phyloP scores from a whole-genome alignment of 1,139 yeast species.

The Tardiomyces digboiensis region DNA sequence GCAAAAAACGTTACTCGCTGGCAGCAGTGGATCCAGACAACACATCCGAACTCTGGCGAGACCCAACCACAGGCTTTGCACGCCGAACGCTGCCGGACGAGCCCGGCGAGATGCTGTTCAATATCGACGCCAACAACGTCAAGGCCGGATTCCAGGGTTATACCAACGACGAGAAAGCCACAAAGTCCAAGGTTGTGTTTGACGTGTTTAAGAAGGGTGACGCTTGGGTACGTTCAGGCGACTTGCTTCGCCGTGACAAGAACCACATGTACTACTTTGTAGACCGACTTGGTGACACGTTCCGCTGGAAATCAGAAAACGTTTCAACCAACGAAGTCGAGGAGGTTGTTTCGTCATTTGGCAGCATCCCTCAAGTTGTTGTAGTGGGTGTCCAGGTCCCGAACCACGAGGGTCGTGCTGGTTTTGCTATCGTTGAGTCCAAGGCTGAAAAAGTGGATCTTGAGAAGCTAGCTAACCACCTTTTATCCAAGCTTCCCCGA shows the following conservation, averaged over 20 bases:
- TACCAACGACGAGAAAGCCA: slow-evolving; percentile 69
- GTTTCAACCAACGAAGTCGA: slow-evolving; percentile 94
- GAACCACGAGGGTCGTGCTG: slow-evolving; percentile 91
- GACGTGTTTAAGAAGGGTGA: slow-evolving; percentile 82
- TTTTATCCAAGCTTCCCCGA: slow-evolving; percentile 52
- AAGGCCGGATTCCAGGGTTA: slow-evolving; percentile 77
- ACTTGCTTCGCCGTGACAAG: slow-evolving; percentile 59
- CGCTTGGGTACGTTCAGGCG: slow-evolving; percentile 89
- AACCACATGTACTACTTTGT: slow-evolving; percentile 74
- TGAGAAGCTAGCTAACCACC: slow-evolving; percentile 25
- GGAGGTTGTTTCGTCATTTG: slow-evolving; percentile 42
- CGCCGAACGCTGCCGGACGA: slow-evolving; percentile 42
- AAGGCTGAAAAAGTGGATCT: slow-evolving; percentile 17
- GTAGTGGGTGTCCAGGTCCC: slow-evolving; percentile 89
- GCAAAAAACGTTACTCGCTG: slow-evolving; percentile 21
- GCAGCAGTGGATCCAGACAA: slow-evolving; percentile 79
- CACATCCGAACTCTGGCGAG: slow-evolving; percentile 60
- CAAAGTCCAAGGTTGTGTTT: slow-evolving; percentile 60
- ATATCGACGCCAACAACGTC: slow-evolving; percentile 45
- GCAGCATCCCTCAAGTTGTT: slow-evolving; percentile 54
- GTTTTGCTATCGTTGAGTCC: slow-evolving; percentile 70
- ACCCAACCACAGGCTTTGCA: slow-evolving; percentile 61
- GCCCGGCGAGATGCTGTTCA: slow-evolving; percentile 86
- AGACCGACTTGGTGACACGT: slow-evolving; percentile 92
- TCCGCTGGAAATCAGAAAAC: slow-evolving; percentile 96